A percentile compares a stretch with the other conserved stretches of the same genome.
phyloP scores from a whole-genome alignment of 1,284 basidiomycete species.

The Irpex rosettiformis region DNA sequence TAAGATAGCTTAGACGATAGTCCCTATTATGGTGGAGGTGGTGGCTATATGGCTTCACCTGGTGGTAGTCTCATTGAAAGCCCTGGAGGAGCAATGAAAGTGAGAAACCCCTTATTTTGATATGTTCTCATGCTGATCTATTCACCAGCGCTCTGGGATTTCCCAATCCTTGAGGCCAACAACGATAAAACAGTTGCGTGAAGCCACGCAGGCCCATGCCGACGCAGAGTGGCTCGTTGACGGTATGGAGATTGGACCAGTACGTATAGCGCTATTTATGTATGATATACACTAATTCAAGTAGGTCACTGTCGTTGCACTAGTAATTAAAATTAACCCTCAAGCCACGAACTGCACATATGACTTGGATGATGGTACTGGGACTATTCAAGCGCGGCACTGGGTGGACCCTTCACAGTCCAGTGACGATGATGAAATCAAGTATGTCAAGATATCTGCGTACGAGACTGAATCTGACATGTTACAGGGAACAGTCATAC shows the following conservation, averaged over 20 bases:
- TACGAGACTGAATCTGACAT: neutral
- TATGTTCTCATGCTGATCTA: neutral
- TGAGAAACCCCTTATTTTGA: slow-evolving; percentile 19
- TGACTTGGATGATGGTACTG: slow-evolving; percentile 87
- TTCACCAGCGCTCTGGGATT: slow-evolving; percentile 3
- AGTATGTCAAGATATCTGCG: slow-evolving; percentile 29
- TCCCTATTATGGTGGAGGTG: slow-evolving; percentile 21
- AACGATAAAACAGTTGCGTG: slow-evolving; percentile 77
- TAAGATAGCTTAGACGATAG: neutral
- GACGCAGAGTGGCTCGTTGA: slow-evolving; percentile 90
- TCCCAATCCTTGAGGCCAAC: slow-evolving; percentile 79
- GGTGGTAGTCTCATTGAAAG: slow-evolving; percentile 41
- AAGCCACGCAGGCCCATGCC: slow-evolving; percentile 78
- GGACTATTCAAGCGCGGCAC: slow-evolving; percentile 81
- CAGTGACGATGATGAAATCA: slow-evolving; percentile 52
- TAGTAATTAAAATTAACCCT: slow-evolving; percentile 65
- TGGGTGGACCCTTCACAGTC: slow-evolving; percentile 75
- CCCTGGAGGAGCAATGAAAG: slow-evolving; percentile 40
- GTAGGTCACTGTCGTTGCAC: slow-evolving; percentile 77
- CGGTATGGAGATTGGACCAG: slow-evolving; percentile 78
- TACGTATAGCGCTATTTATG: too few species aligned
- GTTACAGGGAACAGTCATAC: slow-evolving; percentile 67
- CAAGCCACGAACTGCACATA: slow-evolving; percentile 86
- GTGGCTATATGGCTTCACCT: slow-evolving; percentile 42
- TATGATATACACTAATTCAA: neutral